Conservation (phyloP, 148 eudicot genomes). For the Dysphania ambrosioides region DNA sequence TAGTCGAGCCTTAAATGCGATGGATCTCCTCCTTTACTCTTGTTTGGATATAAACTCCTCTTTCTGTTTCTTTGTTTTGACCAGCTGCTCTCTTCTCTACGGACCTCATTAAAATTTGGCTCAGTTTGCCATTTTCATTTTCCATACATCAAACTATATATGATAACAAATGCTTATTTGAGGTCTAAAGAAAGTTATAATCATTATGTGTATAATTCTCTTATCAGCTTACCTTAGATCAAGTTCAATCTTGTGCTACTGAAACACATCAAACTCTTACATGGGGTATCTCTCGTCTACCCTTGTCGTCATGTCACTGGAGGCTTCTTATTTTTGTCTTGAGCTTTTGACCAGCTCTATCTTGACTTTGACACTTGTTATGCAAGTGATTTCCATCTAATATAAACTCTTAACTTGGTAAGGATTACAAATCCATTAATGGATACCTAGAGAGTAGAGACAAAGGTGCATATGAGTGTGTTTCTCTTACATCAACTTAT, state of each 20-base stretch:
- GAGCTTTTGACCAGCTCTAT: background rate
- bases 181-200: background rate
- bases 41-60: background rate
- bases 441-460: too few species aligned
- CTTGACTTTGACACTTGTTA: background rate
- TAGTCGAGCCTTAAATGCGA: background rate
- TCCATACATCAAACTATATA: background rate
- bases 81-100: background rate
- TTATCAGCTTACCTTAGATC: background rate
- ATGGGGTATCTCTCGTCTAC: background rate
- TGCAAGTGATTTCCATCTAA: too few species aligned
- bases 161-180: background rate
- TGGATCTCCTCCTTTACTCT: background rate
- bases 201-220: too few species aligned
- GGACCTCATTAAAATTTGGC: background rate
- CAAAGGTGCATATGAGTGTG: too few species aligned
- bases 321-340: background rate
- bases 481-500: too few species aligned
- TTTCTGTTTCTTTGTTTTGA: constrained; percentile 1
- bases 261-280: background rate
- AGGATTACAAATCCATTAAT: too few species aligned
- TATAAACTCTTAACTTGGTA: too few species aligned
- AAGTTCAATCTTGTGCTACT: background rate
- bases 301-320: background rate
- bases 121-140: background rate